Evolutionary conservation across 441 rosid genomes (phyloP).

Genomic region (Populus hybrid): DNA sequence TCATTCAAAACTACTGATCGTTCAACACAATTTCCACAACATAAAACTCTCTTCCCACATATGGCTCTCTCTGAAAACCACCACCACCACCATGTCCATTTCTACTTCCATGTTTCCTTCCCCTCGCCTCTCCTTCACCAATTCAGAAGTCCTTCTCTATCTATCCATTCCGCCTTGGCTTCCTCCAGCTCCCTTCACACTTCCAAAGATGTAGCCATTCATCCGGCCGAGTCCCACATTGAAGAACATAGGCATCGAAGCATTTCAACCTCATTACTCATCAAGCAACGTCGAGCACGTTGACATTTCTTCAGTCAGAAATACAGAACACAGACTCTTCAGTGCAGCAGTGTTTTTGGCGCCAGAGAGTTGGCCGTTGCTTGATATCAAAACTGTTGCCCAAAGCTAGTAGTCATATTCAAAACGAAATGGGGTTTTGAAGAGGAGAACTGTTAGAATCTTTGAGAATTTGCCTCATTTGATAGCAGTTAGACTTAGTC

Average conservation of each 20-base stretch:
- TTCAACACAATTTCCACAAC: conserved; percentile 17
- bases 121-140: no score
- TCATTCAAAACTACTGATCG: conserved; percentile 21
- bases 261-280: conserved; percentile 26
- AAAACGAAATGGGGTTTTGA: conserved; percentile 75
- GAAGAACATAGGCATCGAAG: conserved; percentile 28
- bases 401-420: conserved; percentile 69
- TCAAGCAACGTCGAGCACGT: conserved; percentile 34
- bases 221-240: no score
- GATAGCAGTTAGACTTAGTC: no score
- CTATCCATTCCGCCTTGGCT: no score
- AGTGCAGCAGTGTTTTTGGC: conserved; percentile 55
- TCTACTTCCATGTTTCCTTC: background rate
- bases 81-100: background rate
- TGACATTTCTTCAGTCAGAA: conserved; percentile 32
- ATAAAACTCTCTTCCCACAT: conserved; percentile 8
- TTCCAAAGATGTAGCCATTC: no score
- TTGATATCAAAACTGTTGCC: conserved; percentile 25
- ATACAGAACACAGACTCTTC: conserved; percentile 24
- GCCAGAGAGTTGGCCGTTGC: conserved; percentile 54
- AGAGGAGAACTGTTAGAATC: conserved; percentile 29
- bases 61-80: conserved; percentile 22
- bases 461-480: no score
- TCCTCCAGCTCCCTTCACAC: no score
- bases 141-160: no score